These are phyloP conservation scores for Coemansia sp. DNA, from an alignment of 192 early-diverging fungal species.

Conservation along the genomic window DNA sequence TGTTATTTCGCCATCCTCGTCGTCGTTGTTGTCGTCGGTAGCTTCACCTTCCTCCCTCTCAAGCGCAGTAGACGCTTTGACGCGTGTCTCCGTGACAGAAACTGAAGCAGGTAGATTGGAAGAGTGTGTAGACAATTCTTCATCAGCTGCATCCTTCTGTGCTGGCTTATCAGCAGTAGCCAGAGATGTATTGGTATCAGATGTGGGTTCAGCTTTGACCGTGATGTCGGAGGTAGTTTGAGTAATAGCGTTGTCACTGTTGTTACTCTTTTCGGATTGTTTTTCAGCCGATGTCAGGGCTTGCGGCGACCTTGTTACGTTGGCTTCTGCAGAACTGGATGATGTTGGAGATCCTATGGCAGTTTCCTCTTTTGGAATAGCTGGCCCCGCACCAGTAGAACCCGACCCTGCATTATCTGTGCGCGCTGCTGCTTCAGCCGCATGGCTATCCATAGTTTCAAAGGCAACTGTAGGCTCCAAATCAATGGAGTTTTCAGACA, in stretches of 20 bases:
- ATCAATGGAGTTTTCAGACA: not conserved
- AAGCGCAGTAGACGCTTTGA: constrained; percentile 3
- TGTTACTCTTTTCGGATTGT: not conserved
- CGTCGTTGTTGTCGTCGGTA: constrained; percentile 48
- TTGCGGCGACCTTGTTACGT: not conserved
- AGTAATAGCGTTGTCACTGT: not conserved
- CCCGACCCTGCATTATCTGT: not conserved
- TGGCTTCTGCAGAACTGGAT: not conserved
- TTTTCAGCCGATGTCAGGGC: not conserved
- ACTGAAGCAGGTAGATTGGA: not conserved
- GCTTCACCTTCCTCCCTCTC: constrained; percentile 50
- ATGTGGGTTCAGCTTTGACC: not conserved
- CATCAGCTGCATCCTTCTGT: not conserved
- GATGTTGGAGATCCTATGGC: not conserved
- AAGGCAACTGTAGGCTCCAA: not conserved
- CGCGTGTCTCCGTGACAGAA: not conserved
- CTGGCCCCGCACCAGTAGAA: not conserved
- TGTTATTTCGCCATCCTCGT: constrained; percentile 52
- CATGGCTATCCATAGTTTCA: not conserved
- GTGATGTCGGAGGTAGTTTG: not conserved
- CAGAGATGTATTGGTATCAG: not conserved
- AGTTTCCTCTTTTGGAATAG: not conserved
- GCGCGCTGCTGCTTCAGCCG: no score
- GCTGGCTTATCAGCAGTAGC: not conserved
- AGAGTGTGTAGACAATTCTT: not conserved